These are phyloP conservation scores for Aristolochia contorta DNA, from an alignment of 164 flowering plant species.

Conservation along the genomic window DNA sequence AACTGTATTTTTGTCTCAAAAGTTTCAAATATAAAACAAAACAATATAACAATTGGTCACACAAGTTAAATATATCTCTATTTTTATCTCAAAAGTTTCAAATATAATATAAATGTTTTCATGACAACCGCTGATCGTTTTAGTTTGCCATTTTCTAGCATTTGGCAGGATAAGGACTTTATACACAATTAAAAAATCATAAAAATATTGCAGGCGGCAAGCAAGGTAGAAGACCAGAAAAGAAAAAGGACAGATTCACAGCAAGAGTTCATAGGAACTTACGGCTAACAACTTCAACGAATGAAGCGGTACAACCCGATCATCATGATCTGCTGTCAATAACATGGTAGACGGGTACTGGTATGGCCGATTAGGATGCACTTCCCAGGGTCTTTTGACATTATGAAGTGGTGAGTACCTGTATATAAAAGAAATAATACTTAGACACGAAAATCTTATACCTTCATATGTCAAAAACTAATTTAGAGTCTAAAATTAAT, in stretches of 20 bases:
- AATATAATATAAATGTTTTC: no score
- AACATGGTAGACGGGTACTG: slow-evolving; percentile 94
- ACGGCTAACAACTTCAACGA: slow-evolving; percentile 89
- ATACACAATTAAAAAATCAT: no score
- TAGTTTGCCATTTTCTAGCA: no score
- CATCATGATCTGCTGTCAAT: slow-evolving; percentile 99
- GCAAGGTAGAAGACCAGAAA: not conserved
- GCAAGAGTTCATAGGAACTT: slow-evolving; percentile 15
- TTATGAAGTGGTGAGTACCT: slow-evolving; percentile 98
- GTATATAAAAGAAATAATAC: slow-evolving; percentile 1
- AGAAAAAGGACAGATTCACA: not conserved
- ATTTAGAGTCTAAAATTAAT: no score
- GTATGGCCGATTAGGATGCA: slow-evolving; percentile 19
- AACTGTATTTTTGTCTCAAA: no score
- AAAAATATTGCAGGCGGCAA: not conserved
- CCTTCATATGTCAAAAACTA: no score
- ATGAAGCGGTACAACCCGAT: slow-evolving; percentile 94
- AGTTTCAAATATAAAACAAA: no score
- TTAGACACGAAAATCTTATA: not conserved
- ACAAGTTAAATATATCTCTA: no score
- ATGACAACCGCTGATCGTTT: no score
- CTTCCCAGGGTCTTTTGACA: slow-evolving; percentile 94
- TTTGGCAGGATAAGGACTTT: no score
- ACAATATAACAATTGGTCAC: no score
- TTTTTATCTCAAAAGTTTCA: no score